Base-by-base conservation (phyloP, 2,329 filamentous ascomycete genomes). In the Venturia oleaginea region DNA sequence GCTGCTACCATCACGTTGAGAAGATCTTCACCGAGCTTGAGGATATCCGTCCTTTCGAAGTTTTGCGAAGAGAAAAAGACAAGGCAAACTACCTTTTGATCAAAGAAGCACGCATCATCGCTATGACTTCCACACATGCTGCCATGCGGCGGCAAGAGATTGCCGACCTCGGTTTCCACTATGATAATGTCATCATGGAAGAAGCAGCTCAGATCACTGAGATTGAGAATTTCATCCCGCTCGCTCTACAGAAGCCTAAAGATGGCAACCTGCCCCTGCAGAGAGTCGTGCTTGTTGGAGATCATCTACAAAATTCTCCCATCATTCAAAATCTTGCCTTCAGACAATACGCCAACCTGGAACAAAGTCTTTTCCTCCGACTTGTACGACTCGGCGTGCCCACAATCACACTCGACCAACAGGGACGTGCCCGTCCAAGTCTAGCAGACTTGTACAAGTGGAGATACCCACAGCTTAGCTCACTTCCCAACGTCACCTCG, bases 171-270 rank as follows among this genome's bases (percentile, higher is more conserved):
- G 92, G 92, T 19, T 99, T 99, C 77, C 91, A 91, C 69, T 99
- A 99, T 71, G 92, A 97, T 79, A 99, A 96, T 68, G 89, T 99
- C 15, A 83, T 99, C 63, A 97, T 99, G 90, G 94, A 99, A 78
- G 94, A 99, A 81, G 93, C 94, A 5, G 94, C 94, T 15, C 94
- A 99, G 73, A 93, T 99, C 72, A 99, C 93, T 0, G 94, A 99
- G 75, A 90, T 97, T 57, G 94, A 99, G 74, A 96, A 91, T 68
- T 97, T 99, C 76, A 91, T 99, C 68, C 94, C 94, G 0, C 81
- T 96, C 63, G 90, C 92, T n/a, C 83, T 99, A 76, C 95, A 99
- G 73, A 91, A 90, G 67, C 85, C 89, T 24, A 84, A 85, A 68
- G 80, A 87, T 62, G 89, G 89, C 40, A 83, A 91, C 71, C 83